Evolutionary conservation across 2,329 filamentous ascomycete species (phyloP).

Genomic region (Penicillium sp.): DNA sequence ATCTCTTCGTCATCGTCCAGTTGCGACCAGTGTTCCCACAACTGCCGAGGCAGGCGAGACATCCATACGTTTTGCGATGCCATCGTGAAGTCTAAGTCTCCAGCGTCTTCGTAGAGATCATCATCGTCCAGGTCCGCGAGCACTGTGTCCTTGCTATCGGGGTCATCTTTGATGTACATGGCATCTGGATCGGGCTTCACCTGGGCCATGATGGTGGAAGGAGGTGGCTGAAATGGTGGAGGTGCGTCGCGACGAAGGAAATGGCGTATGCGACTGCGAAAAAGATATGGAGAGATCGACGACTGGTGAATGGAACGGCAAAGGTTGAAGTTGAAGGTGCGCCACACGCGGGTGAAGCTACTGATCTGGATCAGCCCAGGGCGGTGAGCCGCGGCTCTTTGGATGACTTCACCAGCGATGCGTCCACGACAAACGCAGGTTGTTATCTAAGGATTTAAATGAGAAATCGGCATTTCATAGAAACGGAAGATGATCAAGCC

Average conservation of each 20-base stretch:
- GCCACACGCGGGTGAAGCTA: constrained; percentile 12
- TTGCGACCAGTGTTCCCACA: constrained; percentile 76
- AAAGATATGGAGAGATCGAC: background rate
- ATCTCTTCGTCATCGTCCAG: constrained; percentile 80
- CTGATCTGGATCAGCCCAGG: background rate
- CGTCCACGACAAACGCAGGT: background rate
- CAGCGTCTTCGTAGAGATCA: constrained; percentile 68
- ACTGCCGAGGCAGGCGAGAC: constrained; percentile 72
- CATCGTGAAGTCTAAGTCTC: constrained; percentile 59
- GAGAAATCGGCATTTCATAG: background rate
- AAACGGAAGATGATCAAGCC: background rate
- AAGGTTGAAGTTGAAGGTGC: constrained; percentile 1
- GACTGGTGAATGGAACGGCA: background rate
- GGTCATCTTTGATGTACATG: constrained; percentile 42
- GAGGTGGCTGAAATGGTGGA: background rate
- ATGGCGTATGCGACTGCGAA: constrained; percentile 1
- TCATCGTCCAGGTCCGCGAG: constrained; percentile 54
- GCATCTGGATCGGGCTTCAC: constrained; percentile 44
- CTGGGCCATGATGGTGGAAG: constrained; percentile 29
- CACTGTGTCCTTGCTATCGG: constrained; percentile 39
- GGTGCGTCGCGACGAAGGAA: background rate
- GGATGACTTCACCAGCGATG: constrained; percentile 3
- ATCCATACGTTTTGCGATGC: constrained; percentile 61
- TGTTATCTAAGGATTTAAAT: no score
- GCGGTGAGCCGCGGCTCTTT: constrained; percentile 8